Conservation (phyloP, 805 yeast genomes). For the Barnettozyma sucrosica region DNA sequence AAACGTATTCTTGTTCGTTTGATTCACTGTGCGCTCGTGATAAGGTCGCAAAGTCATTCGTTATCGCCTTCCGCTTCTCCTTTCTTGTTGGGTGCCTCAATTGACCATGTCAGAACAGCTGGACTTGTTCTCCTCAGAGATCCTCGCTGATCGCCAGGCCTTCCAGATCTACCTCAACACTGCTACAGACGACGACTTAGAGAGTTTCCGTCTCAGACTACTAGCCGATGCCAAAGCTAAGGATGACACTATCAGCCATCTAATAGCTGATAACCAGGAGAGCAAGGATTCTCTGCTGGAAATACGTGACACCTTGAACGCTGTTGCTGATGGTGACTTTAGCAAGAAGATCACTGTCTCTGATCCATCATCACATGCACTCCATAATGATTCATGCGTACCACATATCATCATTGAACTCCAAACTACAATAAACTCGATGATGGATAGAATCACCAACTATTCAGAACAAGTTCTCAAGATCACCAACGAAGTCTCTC, state of each 20-base stretch:
- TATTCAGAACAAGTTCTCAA: constrained; percentile 54
- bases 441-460: constrained; percentile 82
- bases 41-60: too few species aligned
- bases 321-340: constrained; percentile 86
- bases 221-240: neutral
- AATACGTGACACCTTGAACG: constrained; percentile 54
- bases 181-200: constrained; percentile 6
- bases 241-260: neutral
- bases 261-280: neutral
- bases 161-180: constrained; percentile 2
- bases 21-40: too few species aligned
- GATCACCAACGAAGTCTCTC: constrained; percentile 85
- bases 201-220: constrained; percentile 1
- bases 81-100: neutral
- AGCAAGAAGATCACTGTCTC: constrained; percentile 65
- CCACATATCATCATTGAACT: constrained; percentile 50
- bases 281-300: constrained; percentile 3
- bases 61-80: too few species aligned
- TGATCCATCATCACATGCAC: constrained; percentile 33
- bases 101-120: neutral
- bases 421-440: constrained; percentile 72
- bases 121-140: neutral
- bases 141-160: neutral
- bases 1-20: too few species aligned
- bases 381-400: constrained; percentile 38